phyloP scores from a whole-genome alignment of 2,329 filamentous ascomycete genomes.

The Davidsoniella australis region DNA sequence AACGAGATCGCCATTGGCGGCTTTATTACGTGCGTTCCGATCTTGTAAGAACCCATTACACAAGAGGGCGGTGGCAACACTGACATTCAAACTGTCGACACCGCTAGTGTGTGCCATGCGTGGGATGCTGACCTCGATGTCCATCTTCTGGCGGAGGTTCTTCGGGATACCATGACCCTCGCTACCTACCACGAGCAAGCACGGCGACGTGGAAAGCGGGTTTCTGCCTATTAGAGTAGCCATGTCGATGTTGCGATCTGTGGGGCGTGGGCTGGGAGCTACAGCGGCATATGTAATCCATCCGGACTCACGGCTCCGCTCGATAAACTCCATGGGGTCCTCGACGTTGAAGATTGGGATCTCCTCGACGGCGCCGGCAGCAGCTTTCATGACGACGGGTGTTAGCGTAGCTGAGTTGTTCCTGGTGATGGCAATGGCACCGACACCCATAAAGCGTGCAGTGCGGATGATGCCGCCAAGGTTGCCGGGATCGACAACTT shows the following conservation, averaged over 20 bases:
- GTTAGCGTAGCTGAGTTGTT: slow-evolving; percentile 58
- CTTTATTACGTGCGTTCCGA: neutral
- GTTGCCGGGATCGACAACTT: slow-evolving; percentile 75
- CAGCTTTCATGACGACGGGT: slow-evolving; percentile 68
- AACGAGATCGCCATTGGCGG: neutral
- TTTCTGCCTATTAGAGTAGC: slow-evolving; percentile 19
- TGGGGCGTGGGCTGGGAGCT: slow-evolving; percentile 21
- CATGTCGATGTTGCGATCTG: slow-evolving; percentile 18
- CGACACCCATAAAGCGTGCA: slow-evolving; percentile 77
- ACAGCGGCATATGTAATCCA: slow-evolving; percentile 77
- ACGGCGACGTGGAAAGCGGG: slow-evolving; percentile 44
- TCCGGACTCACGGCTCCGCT: slow-evolving; percentile 47
- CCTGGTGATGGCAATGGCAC: slow-evolving; percentile 62
- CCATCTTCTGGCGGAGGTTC: slow-evolving; percentile 45
- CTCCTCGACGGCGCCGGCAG: slow-evolving; percentile 71
- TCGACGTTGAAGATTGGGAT: slow-evolving; percentile 55
- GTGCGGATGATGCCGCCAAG: slow-evolving; percentile 78
- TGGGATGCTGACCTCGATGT: slow-evolving; percentile 50
- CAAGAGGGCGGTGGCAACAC: slow-evolving; percentile 67
- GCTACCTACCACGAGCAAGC: slow-evolving; percentile 66
- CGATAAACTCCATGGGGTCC: slow-evolving; percentile 53
- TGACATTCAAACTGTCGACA: slow-evolving; percentile 88
- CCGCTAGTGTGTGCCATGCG: slow-evolving; percentile 32
- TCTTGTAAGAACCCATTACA: slow-evolving; percentile 40
- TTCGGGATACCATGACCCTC: slow-evolving; percentile 60